Evolutionary conservation across 306 rosid genomes (phyloP).

Genomic region (Prunus davidiana): DNA sequence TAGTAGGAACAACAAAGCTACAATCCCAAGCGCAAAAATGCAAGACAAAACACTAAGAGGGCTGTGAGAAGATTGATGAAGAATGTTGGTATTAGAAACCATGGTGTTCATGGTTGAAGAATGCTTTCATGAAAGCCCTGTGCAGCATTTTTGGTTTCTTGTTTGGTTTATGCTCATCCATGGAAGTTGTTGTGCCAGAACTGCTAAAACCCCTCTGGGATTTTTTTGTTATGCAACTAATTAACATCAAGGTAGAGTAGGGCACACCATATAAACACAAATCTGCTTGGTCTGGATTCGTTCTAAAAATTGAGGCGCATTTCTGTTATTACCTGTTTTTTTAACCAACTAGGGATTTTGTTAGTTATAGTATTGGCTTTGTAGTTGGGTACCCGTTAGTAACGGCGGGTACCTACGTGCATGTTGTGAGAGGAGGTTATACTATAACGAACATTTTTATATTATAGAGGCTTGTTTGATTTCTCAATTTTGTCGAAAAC

Average conservation of each 20-base stretch:
- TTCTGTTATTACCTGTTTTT: neutral
- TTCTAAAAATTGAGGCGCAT: neutral
- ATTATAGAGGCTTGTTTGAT: neutral
- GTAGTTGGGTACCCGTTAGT: neutral
- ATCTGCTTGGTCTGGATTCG: neutral
- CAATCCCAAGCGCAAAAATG: conserved; percentile 6
- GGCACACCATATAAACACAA: neutral
- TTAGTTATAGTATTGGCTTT: neutral
- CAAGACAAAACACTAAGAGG: neutral
- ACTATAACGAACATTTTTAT: neutral
- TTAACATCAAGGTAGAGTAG: neutral
- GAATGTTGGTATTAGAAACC: neutral
- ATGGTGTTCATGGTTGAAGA: conserved; percentile 9
- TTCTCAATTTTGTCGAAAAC: neutral
- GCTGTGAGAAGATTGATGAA: neutral
- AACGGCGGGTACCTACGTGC: neutral
- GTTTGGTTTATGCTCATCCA: neutral
- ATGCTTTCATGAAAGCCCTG: neutral
- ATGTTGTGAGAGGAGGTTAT: neutral
- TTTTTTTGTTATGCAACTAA: conserved; percentile 1
- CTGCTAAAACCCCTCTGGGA: neutral
- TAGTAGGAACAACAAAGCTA: neutral
- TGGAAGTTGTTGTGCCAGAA: neutral
- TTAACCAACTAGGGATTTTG: neutral
- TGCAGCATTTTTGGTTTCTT: neutral